Conservation (phyloP, 2,329 filamentous ascomycete species). For the Fusarium burgessii region DNA sequence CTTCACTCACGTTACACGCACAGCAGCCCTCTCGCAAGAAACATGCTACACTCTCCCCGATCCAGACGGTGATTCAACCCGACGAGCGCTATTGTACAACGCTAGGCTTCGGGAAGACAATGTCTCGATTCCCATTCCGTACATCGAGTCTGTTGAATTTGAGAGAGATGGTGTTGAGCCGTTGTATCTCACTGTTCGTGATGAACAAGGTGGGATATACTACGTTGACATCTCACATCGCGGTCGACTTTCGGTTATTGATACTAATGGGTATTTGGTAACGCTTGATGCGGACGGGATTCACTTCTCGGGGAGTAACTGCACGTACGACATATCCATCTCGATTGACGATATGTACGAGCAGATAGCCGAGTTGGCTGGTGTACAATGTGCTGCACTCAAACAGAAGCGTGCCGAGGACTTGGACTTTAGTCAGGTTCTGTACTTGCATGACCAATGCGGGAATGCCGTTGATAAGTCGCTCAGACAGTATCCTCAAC, state of each 20-base stretch:
- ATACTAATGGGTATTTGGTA: conserved; percentile 49
- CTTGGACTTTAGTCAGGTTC: conserved; percentile 48
- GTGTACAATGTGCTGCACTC: conserved; percentile 48
- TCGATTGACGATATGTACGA: conserved; percentile 50
- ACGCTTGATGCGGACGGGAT: conserved; percentile 50
- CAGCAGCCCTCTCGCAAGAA: conserved; percentile 43
- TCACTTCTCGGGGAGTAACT: conserved; percentile 52
- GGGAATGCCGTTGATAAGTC: conserved; percentile 44
- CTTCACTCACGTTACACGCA: conserved; percentile 51
- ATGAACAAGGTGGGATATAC: conserved; percentile 45
- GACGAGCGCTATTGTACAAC: conserved; percentile 50
- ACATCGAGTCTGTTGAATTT: conserved; percentile 54
- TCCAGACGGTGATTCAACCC: conserved; percentile 36
- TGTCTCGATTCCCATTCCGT: conserved; percentile 51
- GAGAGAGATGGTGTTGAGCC: conserved; percentile 49
- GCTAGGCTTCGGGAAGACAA: conserved; percentile 48
- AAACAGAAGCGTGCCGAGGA: conserved; percentile 43
- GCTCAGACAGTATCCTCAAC: conserved; percentile 47
- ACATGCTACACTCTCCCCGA: conserved; percentile 50
- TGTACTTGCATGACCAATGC: conserved; percentile 54
- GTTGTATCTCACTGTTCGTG: conserved; percentile 50
- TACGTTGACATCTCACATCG: conserved; percentile 53
- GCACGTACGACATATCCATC: conserved; percentile 51
- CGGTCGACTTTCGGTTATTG: conserved; percentile 49
- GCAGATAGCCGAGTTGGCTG: conserved; percentile 50